Conservation (phyloP, 495 filamentous ascomycete genomes). For the Neurospora tetraspora region DNA sequence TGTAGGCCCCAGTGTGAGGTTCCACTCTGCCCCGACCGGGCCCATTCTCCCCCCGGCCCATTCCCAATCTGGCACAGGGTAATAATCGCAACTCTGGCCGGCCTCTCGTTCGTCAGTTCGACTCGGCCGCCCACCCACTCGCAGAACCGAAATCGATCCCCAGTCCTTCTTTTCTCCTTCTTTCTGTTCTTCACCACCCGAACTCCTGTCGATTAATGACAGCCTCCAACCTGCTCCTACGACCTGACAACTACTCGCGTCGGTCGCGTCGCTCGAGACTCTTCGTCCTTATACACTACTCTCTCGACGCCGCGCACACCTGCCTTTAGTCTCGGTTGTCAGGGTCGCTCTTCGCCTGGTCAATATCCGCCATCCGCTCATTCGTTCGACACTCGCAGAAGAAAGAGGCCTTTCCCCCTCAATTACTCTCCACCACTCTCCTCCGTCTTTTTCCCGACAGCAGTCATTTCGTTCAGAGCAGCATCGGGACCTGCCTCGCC, state of each 20-base stretch:
- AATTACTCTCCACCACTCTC: constrained; percentile 17
- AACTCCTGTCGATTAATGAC: background rate
- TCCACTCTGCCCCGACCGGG: background rate
- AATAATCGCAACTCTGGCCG: constrained; percentile 23
- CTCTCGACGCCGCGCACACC: background rate
- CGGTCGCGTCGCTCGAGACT: background rate
- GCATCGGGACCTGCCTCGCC: constrained; percentile 13
- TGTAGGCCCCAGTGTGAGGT: background rate
- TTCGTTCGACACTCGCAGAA: constrained; percentile 6
- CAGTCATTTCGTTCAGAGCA: constrained; percentile 26
- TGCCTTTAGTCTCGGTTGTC: background rate
- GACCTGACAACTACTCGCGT: background rate
- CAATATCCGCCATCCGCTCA: constrained; percentile 1
- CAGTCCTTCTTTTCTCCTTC: constrained; percentile 6
- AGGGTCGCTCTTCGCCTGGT: background rate
- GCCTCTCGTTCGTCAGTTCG: constrained; percentile 11
- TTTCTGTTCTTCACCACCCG: background rate
- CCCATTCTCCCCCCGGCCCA: constrained; percentile 2
- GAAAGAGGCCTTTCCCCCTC: constrained; percentile 1
- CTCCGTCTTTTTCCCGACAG: constrained; percentile 16
- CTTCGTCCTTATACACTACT: background rate
- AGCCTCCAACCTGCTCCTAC: background rate
- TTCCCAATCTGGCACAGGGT: constrained; percentile 14
- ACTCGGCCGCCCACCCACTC: constrained; percentile 6
- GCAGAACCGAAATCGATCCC: constrained; percentile 1